phyloP scores from a whole-genome alignment of 805 yeast genomes.

The Starmerella scarabaei region DNA sequence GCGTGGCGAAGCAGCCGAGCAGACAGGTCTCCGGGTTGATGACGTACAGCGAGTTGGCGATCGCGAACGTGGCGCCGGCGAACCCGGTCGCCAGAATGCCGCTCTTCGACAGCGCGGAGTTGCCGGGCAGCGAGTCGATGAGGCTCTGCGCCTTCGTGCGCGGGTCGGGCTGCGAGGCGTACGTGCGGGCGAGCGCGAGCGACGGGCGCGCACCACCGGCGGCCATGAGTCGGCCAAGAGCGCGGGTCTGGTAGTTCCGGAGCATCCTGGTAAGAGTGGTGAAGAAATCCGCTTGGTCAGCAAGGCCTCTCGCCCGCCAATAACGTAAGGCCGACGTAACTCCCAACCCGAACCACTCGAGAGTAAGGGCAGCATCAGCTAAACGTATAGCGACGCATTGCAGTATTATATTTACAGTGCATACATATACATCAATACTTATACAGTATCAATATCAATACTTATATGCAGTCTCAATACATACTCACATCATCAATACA shows the following conservation, averaged over 20 bases:
- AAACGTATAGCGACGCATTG: too few species aligned
- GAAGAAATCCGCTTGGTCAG: slow-evolving; percentile 2
- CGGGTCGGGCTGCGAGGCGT: slow-evolving; percentile 35
- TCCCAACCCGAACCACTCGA: too few species aligned
- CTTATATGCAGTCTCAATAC: too few species aligned
- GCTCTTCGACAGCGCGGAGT: slow-evolving; percentile 74
- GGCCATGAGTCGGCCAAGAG: slow-evolving; percentile 12
- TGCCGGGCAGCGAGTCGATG: slow-evolving; percentile 89
- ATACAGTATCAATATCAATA: too few species aligned
- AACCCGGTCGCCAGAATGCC: slow-evolving; percentile 90
- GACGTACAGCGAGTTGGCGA: slow-evolving; percentile 84
- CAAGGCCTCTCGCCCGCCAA: too few species aligned
- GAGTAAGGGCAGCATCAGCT: too few species aligned
- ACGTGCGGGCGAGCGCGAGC: slow-evolving; percentile 21
- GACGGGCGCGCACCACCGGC: slow-evolving; percentile 5
- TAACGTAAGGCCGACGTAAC: too few species aligned
- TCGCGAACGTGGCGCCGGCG: slow-evolving; percentile 88
- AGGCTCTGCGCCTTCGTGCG: slow-evolving; percentile 54
- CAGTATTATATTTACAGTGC: too few species aligned
- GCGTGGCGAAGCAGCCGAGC: slow-evolving; percentile 65
- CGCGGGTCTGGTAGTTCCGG: slow-evolving; percentile 13
- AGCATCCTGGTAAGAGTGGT: background rate
- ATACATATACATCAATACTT: too few species aligned
- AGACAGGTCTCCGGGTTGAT: slow-evolving; percentile 88
- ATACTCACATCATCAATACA: too few species aligned